Conservation (phyloP, 208 protist species). For the Balamuthia mandrillaris region DNA sequence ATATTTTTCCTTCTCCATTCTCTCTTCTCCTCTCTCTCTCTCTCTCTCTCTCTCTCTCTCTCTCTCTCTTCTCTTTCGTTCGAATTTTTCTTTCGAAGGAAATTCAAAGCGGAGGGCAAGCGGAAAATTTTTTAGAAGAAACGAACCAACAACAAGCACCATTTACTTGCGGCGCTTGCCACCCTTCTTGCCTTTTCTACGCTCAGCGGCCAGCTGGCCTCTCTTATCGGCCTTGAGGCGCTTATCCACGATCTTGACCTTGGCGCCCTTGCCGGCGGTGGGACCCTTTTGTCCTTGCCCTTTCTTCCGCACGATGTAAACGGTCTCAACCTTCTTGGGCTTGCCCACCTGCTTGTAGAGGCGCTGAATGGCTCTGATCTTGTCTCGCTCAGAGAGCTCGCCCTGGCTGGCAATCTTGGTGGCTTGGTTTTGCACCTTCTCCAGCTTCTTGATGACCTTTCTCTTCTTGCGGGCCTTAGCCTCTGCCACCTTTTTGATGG, state of each 20-base stretch:
- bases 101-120: too few species aligned
- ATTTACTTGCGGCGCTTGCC: conserved; percentile 1
- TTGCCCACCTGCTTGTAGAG: not conserved
- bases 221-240: conserved; percentile 23
- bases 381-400: conserved; percentile 55
- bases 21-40: too few species aligned
- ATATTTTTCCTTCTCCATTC: too few species aligned
- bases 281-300: not conserved
- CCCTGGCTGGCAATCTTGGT: conserved; percentile 51
- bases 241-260: conserved; percentile 28
- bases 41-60: too few species aligned
- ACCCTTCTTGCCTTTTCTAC: not conserved
- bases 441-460: conserved; percentile 78
- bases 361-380: conserved; percentile 42
- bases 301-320: conserved; percentile 29
- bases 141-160: too few species aligned
- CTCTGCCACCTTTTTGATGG: conserved; percentile 94
- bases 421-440: conserved; percentile 80
- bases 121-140: too few species aligned
- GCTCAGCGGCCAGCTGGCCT: not conserved
- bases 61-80: too few species aligned
- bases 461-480: conserved; percentile 91
- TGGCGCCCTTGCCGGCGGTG: conserved; percentile 1
- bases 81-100: too few species aligned
- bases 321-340: conserved; percentile 1